Evolutionary conservation across 179 eudicot genomes (phyloP).

Genomic region (Camellia oleifera): DNA sequence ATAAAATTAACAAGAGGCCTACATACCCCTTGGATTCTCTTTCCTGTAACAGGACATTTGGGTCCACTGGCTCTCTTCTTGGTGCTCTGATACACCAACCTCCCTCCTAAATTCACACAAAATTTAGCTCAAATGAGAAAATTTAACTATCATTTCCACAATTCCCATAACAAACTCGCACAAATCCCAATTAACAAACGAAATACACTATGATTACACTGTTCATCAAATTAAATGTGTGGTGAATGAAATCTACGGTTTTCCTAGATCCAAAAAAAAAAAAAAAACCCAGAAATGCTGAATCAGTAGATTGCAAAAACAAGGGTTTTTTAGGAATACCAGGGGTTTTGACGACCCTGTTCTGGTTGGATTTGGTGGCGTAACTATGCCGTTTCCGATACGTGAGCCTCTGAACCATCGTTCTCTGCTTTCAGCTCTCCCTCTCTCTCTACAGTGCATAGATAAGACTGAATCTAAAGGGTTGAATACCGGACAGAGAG

Average conservation of each 20-base stretch:
- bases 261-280: not conserved
- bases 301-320: not conserved
- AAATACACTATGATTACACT: not conserved
- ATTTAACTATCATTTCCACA: not conserved
- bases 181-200: no score
- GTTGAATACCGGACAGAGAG: not conserved
- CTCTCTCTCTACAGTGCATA: slow-evolving; percentile 2
- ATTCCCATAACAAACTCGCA: not conserved
- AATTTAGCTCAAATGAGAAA: not conserved
- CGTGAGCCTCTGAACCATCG: slow-evolving; percentile 77
- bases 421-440: not conserved
- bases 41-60: slow-evolving; percentile 79
- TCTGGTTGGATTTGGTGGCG: slow-evolving; percentile 85
- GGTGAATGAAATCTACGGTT: not conserved
- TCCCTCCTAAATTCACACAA: slow-evolving; percentile 47
- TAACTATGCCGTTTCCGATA: slow-evolving; percentile 77
- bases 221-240: no score
- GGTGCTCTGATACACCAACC: slow-evolving; percentile 58
- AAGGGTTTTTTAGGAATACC: slow-evolving; percentile 28
- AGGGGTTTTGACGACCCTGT: slow-evolving; percentile 76
- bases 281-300: not conserved
- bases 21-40: slow-evolving; percentile 77
- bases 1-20: not conserved
- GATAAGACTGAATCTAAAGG: slow-evolving; percentile 3
- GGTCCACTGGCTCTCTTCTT: slow-evolving; percentile 89